Base-by-base conservation (phyloP, 1,139 yeast species). In the Kodamaea ohmeri region DNA sequence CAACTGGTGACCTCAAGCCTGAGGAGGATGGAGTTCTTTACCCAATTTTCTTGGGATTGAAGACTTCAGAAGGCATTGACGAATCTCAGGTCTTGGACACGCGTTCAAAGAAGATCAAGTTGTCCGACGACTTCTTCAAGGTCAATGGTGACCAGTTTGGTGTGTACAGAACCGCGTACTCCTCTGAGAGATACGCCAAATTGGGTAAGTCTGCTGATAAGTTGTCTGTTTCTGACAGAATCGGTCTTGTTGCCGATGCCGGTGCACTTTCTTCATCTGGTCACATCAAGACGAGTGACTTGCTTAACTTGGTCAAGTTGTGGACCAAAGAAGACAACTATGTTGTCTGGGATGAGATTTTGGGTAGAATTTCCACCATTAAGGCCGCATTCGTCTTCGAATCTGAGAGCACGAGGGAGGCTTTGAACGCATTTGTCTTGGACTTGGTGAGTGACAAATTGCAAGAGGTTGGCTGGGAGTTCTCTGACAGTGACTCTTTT, bases 211-310 rank as follows among this genome's bases (percentile, higher is more conserved):
- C 67, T 27, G 69, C 70, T 14, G 85, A 87, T 21, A 67, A 76
- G 48, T 72, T 87, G 48, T 73, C 90, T 6, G 87, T 83, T 36
- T 90, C 84, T 58, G 96, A 87, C 60, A 80, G 94, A 61, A 83
- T 85, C 41, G 95, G 95, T 39, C 76, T 87, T 49, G 86, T 87
- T 35, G 88, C 94, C 18, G 96, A 87, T 65, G 85, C 87, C 18
- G 80, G 76, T 38, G 76, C 90, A 7, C 73, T 86, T 49, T 76
- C 92, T 3, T 65, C 80, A 12, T 77, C 89, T 32, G 95, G 95
- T 13, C 80, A 78, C 56, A 78, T 83, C 44, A 69, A 81, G 40
- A 81, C 94, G 20, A 69, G 80, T 9, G 79, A 73, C 51, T 73
- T 85, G 52, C 73, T 86, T 47, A 71, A 73, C 46, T 75, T 86